Evolutionary conservation across 148 eudicot species (phyloP).

Genomic region (Euryodendron excelsum): DNA sequence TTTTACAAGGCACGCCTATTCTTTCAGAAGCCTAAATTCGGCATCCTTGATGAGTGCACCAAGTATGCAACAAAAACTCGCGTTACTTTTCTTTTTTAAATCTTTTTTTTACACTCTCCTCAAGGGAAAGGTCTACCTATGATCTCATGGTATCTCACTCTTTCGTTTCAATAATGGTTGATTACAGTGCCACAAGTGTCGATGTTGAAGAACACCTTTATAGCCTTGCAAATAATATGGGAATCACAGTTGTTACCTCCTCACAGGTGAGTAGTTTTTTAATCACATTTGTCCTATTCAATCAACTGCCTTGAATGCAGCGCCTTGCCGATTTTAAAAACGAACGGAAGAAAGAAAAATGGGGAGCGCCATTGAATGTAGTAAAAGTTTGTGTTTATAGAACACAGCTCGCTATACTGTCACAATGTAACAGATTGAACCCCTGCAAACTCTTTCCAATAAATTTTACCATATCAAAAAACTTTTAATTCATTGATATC

Average conservation of each 20-base stretch:
- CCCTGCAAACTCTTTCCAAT: neutral
- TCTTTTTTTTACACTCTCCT: neutral
- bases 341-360: too few relatives aligned
- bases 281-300: neutral
- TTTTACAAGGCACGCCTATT: conserved; percentile 81
- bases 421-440: neutral
- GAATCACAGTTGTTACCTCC: conserved; percentile 86
- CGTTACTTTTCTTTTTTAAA: neutral
- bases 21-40: conserved; percentile 96
- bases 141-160: neutral
- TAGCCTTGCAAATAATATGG: conserved; percentile 63
- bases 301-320: too few relatives aligned
- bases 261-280: conserved; percentile 61
- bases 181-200: conserved; percentile 88
- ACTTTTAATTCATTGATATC: too few relatives aligned
- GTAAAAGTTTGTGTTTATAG: too few relatives aligned
- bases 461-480: neutral
- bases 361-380: too few relatives aligned
- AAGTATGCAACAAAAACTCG: conserved; percentile 46
- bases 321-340: too few relatives aligned
- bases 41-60: conserved; percentile 95
- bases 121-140: neutral
- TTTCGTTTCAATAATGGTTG: conserved; percentile 9
- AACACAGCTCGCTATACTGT: too few relatives aligned
- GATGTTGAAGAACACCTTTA: conserved; percentile 98